A percentile compares a stretch with the other conserved stretches of the same genome.
Conservation (phyloP, 805 yeast species). For the Wickerhamiella musiphila region DNA sequence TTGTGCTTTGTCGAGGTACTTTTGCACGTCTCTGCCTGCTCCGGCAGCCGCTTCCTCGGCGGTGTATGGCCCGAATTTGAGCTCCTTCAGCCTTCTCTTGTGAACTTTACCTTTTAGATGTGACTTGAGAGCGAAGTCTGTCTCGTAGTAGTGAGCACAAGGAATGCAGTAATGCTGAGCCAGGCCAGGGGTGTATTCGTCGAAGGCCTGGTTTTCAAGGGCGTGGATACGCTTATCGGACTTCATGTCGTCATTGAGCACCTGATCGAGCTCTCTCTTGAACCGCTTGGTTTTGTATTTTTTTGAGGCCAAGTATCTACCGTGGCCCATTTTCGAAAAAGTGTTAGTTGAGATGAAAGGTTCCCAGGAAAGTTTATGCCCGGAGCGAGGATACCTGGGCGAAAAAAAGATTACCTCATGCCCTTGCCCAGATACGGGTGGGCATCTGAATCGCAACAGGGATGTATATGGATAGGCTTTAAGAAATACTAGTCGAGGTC, state of each 20-base stretch:
- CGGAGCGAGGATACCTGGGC: no score
- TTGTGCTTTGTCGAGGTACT: conserved; percentile 40
- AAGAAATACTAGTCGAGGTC: conserved; percentile 2
- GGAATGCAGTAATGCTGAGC: conserved; percentile 91
- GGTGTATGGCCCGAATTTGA: conserved; percentile 68
- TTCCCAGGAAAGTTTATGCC: no score
- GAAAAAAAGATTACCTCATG: conserved; percentile 2
- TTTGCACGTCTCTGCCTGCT: conserved; percentile 55
- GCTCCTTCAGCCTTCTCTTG: conserved; percentile 65
- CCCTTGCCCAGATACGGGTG: no score
- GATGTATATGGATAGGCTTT: no score
- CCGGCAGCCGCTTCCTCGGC: conserved; percentile 85
- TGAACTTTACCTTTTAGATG: conserved; percentile 69
- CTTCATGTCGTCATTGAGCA: conserved; percentile 52
- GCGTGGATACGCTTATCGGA: conserved; percentile 42
- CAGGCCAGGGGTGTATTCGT: conserved; percentile 81
- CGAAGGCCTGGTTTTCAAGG: conserved; percentile 57
- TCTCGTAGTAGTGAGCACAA: conserved; percentile 84
- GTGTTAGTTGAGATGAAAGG: no score
- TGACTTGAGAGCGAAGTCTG: conserved; percentile 48
- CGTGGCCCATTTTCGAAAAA: conserved; percentile 4
- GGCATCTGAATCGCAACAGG: no score
- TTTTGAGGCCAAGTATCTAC: conserved; percentile 67
- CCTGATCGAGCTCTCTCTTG: conserved; percentile 53
- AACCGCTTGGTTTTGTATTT: conserved; percentile 51